Evolutionary conservation across 371 early-diverging fungal genomes (phyloP), one percentile per base, ranked within the genome.

Genomic region (Mortierella sp.): DNA sequence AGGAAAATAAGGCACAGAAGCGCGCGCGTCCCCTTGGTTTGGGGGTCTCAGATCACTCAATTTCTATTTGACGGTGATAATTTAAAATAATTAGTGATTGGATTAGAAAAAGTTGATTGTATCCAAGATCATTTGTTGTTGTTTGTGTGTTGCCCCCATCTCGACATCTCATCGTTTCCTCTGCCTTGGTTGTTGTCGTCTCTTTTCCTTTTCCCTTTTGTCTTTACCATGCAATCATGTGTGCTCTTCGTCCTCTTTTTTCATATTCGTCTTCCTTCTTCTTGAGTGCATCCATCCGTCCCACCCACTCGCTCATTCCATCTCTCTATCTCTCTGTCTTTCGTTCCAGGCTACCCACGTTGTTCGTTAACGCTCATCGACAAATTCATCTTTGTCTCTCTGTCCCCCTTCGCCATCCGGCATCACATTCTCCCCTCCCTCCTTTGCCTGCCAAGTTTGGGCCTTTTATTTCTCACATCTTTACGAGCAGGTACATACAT

Each of bases 21-120:
- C 8, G 16, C 2, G 37, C 58, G 22, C 34, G 58, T 34, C 29
- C 24, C 26, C 53, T 5, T 16, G 58, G 58, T 58, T 31, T 16
- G 29, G 37, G 58, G 53, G 34, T 34, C 58, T 58, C 58, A 58
- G 58, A 58, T 58, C 58, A 58, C 37, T 55, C 58, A 58, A 58
- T 58, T 58, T 58, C 31, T 26, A 58, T 58, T 58, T 37, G 58
- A 34, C 19, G 31, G 19, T 34, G 31, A 34, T 34, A 58, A 58
- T 58, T 58, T 34, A 58, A n/a, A 58, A 34, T 58, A 16, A 50
- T 50, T 7, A 13, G 47, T 47, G 50, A 50, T 50, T 6, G 1
- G 9, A 10, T 47, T 14, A 47, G 44, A 47, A 19, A 47, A 19
- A n/a, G n/a, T n/a, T n/a, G n/a, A n/a, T n/a, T n/a, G n/a, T n/a